Evolutionary conservation across 2,329 filamentous ascomycete genomes (phyloP), one percentile per base, ranked within the genome.

Genomic region (Neonectria neomacrospora): DNA sequence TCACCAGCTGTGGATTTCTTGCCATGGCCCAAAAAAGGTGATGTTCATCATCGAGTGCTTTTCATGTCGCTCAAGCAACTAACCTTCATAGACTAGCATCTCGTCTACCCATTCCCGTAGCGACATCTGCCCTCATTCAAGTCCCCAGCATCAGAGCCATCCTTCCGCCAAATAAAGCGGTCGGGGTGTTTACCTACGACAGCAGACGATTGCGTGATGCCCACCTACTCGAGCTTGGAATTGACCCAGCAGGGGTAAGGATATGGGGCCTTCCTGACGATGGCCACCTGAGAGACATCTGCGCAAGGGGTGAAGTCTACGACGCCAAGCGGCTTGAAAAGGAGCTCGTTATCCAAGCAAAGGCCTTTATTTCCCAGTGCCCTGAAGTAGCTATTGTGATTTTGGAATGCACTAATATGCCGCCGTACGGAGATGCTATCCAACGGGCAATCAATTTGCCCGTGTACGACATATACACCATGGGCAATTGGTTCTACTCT

Each of bases 1-100:
- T 80, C 34, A 80, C 78, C 1, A 79, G 78, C 67, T 80, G 78
- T 54, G 78, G 78, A 1, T 80, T 80, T 55, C 67, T 80, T 6
- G 78, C 78, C 18, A 74, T 78, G 70, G 75, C 75, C 1, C 78
- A 80, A 52, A 66, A 67, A 6, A 66, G 67, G 76, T 78, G 64
- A 54, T 65, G 63, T 16, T 41, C n/a, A n/a, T 7, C 8, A 9
- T 18, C 11, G 7, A n/a, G 9, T 1, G 3, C 9, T 16, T 23
- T 2, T 11, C 16, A 7, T 18, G 1, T 18, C 5, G 4, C 28
- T 8, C 10, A 18, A 7, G 3, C 11, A 5, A 6, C 37, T 55
- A 9, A 60, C 7, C 5, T 1, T 5, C 5, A 30, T 45, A 74
- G 76, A 58, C 67, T 78, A n/a, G 67, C 77, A 28, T 66, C 65